Evolutionary conservation across 2,329 filamentous ascomycete species (phyloP), one percentile per base, ranked within the genome.

Genomic region (Fusarium sp.): DNA sequence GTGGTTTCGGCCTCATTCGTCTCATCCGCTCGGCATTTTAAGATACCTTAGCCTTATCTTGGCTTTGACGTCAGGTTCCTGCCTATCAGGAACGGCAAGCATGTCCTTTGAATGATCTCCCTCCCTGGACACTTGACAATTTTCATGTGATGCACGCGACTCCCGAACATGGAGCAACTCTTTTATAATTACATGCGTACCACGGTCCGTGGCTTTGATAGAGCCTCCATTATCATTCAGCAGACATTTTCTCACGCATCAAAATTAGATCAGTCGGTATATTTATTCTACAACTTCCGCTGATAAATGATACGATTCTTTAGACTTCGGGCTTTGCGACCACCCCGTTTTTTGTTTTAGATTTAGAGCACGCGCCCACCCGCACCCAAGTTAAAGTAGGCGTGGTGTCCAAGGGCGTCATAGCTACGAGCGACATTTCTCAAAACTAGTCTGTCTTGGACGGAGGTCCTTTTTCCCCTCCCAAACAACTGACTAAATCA

Each of bases 11-110:
- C 35, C 57, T 31, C 51, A 54, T 61, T 56, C 47, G 47, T 48
- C 54, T 42, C 41, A 53, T 38, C 30, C 47, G 22, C 30, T 42
- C 38, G 33, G 44, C 30, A 65, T 26, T 33, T 56, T 33, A 31
- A 56, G 30, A 16, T 64, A 42, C 16, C 13, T 65, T 65, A 61
- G 59, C 48, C 57, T 57, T 60, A 62, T 48, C 59, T 73, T 61
- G 60, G 41, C 56, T 65, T 77, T 77, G 73, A 78, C 75, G 74
- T 75, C 73, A 75, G 68, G 70, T 68, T 47, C 72, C 70, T 77
- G 70, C 73, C 73, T 75, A 77, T 77, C 73, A 78, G 75, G 74
- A 41, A 77, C 74, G 11, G 24, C 55, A 45, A 42, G 62, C 60
- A 75, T 76, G 73, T 73, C 68, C 64, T 66, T 55, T 22, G 24